Evolutionary conservation across 75 land plant genomes (phyloP), one percentile per base, ranked within the genome.

Genomic region (Larix kaempferi): DNA sequence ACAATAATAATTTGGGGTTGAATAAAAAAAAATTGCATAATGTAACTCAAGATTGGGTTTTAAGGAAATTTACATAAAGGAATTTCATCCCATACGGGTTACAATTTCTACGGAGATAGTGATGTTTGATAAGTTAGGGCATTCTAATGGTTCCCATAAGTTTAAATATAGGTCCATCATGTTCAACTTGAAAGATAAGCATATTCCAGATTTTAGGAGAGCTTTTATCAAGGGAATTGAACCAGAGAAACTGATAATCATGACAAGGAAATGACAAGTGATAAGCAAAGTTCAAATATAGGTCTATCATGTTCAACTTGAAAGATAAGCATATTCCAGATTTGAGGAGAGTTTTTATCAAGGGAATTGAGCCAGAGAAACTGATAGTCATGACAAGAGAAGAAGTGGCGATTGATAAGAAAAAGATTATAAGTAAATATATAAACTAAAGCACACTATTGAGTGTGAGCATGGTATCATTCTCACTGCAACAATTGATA

Each of bases 401-500:
- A 7, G 86, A 86, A n/a, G 83, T 86, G 88, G 88, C 88, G 13
- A 86, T 82, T 78, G 86, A 86, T 78, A 77, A 86, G 52, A 55
- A 82, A 35, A 83, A 80, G 57, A 56, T 74, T 58, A 80, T 80
- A 78, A 86, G 78, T 33, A 56, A 80, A 27, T 63, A 69, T 13
- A 86, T 86, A 19, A 86, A 85, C n/a, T 33, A 83, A 84, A 56
- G 86, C 88, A 29, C 57, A 84, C 29, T 86, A 29, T 83, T 60
- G 86, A 83, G 13, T 86, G 83, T 65, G 86, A 84, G 73, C 76
- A 86, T 23, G 88, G 88, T 12, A 29, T 69, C 19, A 60, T 33
- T 23, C 79, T 73, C 19, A 29, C 39, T 14, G 88, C 86, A 4
- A 79, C 88, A 5, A 86, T 82, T n/a, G 88, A 86, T 66, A 82